These are phyloP conservation scores for Naganishia antarctica DNA, from an alignment of 768 basidiomycete species.

Conservation along the genomic window DNA sequence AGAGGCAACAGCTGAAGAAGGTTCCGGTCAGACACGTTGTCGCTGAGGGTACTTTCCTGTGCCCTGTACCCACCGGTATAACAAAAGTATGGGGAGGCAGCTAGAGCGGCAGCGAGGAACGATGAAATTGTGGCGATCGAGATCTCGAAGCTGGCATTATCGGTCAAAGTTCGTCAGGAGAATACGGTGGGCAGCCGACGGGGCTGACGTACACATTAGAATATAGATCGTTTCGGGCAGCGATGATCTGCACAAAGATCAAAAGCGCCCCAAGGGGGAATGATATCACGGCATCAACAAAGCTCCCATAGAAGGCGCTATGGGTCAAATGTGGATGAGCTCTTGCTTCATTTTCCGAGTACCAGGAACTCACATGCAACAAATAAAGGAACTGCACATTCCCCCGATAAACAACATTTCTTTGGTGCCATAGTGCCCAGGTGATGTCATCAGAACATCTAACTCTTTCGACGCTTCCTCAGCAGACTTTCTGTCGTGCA, in stretches of 20 bases:
- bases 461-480: slow-evolving; percentile 66
- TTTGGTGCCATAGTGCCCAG: slow-evolving; percentile 59
- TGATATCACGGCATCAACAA: slow-evolving; percentile 67
- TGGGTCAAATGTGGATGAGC: slow-evolving; percentile 35
- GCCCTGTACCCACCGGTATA: slow-evolving; percentile 53
- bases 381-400: slow-evolving; percentile 70
- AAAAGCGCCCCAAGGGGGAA: slow-evolving; percentile 74
- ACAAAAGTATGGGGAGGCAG: slow-evolving; percentile 65
- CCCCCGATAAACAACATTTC: slow-evolving; percentile 68
- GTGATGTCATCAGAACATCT: slow-evolving; percentile 67
- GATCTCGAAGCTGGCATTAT: slow-evolving; percentile 54
- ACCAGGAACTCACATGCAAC: slow-evolving; percentile 39
- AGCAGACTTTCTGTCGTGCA: slow-evolving; percentile 74
- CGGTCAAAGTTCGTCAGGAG: slow-evolving; percentile 9
- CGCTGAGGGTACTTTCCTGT: no score
- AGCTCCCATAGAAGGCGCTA: slow-evolving; percentile 67
- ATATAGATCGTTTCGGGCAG: slow-evolving; percentile 70
- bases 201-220: slow-evolving; percentile 56
- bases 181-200: slow-evolving; percentile 58
- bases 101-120: slow-evolving; percentile 70
- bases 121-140: slow-evolving; percentile 73
- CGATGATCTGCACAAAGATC: slow-evolving; percentile 66
- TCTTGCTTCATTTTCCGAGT: background rate
- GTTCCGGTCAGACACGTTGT: no score
- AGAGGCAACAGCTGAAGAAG: slow-evolving; percentile 59